These are phyloP conservation scores for Zasmidium angulare DNA, from an alignment of 2,329 filamentous ascomycete genomes.

Conservation along the genomic window DNA sequence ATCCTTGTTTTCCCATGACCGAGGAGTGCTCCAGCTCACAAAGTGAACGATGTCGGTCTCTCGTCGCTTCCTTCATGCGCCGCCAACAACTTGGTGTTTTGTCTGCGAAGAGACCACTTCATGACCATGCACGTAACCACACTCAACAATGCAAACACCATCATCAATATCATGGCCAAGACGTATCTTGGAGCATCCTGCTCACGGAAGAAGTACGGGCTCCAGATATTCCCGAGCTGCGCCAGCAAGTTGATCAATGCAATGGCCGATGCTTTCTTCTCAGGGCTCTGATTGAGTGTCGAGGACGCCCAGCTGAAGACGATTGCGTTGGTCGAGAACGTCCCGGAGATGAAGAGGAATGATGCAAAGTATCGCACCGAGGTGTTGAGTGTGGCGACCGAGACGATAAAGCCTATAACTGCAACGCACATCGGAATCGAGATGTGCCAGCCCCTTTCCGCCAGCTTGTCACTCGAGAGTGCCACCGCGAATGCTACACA, in stretches of 20 bases:
- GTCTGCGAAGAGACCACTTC: neutral
- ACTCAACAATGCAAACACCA: neutral
- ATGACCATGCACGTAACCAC: neutral
- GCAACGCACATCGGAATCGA: constrained; percentile 53
- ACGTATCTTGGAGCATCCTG: constrained; percentile 30
- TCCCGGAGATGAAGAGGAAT: constrained; percentile 37
- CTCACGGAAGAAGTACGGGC: constrained; percentile 41
- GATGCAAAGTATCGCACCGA: constrained; percentile 29
- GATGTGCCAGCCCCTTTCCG: constrained; percentile 49
- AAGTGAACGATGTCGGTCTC: neutral
- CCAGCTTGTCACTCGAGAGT: constrained; percentile 30
- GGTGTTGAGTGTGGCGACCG: neutral
- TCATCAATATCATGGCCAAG: neutral
- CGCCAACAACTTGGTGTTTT: neutral
- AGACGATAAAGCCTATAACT: constrained; percentile 42
- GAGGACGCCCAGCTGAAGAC: constrained; percentile 45
- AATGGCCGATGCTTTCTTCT: constrained; percentile 49
- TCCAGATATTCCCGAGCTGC: constrained; percentile 43
- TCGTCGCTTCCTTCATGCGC: neutral
- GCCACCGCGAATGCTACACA: constrained; percentile 13
- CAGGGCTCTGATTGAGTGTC: constrained; percentile 42
- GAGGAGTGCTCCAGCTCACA: neutral
- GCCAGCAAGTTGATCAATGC: constrained; percentile 40
- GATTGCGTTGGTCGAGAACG: constrained; percentile 39
- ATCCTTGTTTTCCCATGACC: no score